Percentiles rank a stretch among this genome's conserved stretches.
phyloP scores from a whole-genome alignment of 768 basidiomycete genomes.

The Lactarius pseudohatsudake region DNA sequence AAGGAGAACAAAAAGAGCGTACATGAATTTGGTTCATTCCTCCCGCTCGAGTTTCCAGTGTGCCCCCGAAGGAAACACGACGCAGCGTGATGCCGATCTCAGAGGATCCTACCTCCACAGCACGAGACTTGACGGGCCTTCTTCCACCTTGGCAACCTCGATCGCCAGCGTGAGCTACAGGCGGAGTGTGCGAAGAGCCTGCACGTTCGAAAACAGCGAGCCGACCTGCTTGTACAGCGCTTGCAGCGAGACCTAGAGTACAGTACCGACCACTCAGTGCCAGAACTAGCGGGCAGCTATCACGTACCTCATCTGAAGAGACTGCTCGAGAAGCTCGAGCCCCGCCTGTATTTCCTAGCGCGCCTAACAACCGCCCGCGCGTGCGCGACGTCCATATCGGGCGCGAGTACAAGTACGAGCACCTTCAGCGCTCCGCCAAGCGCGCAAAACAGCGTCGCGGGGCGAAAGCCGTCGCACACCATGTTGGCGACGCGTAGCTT shows the following conservation, averaged over 20 bases:
- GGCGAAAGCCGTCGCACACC: slow-evolving; percentile 28
- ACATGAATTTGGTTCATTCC: not conserved
- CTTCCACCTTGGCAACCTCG: slow-evolving; percentile 40
- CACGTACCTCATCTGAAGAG: no score
- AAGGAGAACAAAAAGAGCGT: not conserved
- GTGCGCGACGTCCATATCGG: slow-evolving; percentile 33
- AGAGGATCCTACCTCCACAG: slow-evolving; percentile 32
- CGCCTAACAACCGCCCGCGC: slow-evolving; percentile 32
- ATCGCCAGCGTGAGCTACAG: no score
- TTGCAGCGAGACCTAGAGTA: no score
- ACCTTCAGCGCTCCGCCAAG: slow-evolving; percentile 27
- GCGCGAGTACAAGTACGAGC: slow-evolving; percentile 22
- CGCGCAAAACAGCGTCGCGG: no score
- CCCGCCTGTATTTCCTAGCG: slow-evolving; percentile 38
- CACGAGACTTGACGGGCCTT: slow-evolving; percentile 31
- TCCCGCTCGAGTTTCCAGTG: slow-evolving; percentile 30
- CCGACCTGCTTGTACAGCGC: no score
- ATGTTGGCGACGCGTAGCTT: no score
- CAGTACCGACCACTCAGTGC: no score
- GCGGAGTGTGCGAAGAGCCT: no score
- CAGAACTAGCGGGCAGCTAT: no score
- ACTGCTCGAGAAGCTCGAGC: no score
- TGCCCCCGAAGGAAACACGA: slow-evolving; percentile 35
- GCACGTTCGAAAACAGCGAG: no score
- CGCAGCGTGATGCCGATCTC: slow-evolving; percentile 30